Base-by-base conservation (phyloP, 176 grass and related monocot species). In the Carex myosuroides region DNA sequence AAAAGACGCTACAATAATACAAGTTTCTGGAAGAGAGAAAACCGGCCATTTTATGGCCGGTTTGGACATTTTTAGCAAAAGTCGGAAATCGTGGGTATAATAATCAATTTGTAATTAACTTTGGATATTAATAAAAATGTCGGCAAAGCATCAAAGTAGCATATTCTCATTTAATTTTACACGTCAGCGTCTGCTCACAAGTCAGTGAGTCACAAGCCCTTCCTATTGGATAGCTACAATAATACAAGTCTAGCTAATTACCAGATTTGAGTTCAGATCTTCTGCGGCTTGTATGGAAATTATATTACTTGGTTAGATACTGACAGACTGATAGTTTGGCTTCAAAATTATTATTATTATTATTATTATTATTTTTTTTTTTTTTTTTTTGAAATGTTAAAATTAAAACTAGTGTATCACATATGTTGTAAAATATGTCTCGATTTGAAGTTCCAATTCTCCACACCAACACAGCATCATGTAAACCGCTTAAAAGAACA, bases 131-230 rank as follows among this genome's bases (percentile, higher is more conserved):
- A 26, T 26, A 26, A 26, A 26, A 26, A 26, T 26, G 26, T 26
- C 26, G 26, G 26, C 37, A 39, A 39, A 39, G 29, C 60, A 81
- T 81, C 64, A 50, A 24, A 16, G 22, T 21, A 24, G 80, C 39
- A 82, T 17, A 82, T 67, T 66, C 80, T 55, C 60, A 85, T 62
- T 61, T 46, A 68, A 42, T 46, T 5, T 29, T 22, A 68, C 80
- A 55, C 42, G 62, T 83, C 61, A 83, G 21, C 68, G 32, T 68
- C 3, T 53, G 21, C 13, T 83, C 39, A 65, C 42, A 50, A 48
- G 16, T 26, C 26, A 26, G 26, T 26, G 26, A 26, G 26, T 76
- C 18, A 21, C 80, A 16, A 65, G 59, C 80, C 64, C 42, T 39
- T 53, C 80, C 12, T 67, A 1, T 35, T 14, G 16, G 35, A 37